These are phyloP conservation scores for Botrytis byssoidea DNA, from an alignment of 2,329 filamentous ascomycete species.

Conservation along the genomic window DNA sequence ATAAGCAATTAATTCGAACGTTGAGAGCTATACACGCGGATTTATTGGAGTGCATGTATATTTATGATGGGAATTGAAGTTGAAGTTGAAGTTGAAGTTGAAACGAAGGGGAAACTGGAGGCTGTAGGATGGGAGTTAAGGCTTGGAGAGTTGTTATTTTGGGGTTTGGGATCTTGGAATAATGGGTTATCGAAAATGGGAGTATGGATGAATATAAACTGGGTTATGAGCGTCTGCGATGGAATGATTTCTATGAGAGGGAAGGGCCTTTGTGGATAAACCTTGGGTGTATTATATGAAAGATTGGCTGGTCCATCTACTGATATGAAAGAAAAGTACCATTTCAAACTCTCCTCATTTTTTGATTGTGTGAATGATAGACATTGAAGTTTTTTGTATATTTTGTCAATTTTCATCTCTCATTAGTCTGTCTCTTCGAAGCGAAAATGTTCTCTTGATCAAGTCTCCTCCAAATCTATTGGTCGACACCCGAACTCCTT, in stretches of 20 bases:
- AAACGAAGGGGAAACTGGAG: not conserved
- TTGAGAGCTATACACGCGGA: not conserved
- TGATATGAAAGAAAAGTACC: not conserved
- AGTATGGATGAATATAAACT: not conserved
- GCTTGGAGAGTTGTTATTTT: not conserved
- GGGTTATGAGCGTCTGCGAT: not conserved
- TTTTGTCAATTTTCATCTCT: not conserved
- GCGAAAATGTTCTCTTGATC: not conserved
- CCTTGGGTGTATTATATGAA: not conserved
- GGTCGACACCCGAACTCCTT: too few species aligned
- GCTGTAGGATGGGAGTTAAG: not conserved
- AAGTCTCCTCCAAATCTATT: too few species aligned
- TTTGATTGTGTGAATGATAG: not conserved
- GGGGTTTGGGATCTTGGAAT: not conserved
- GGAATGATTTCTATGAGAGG: not conserved
- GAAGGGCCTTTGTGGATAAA: not conserved
- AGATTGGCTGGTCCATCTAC: not conserved
- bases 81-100: too few species aligned
- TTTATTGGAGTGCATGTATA: not conserved
- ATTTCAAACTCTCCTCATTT: fast-evolving
- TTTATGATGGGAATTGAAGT: not conserved
- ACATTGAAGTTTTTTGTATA: not conserved
- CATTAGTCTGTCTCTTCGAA: not conserved
- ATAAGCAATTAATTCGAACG: not conserved
- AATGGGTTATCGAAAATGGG: not conserved